Percentiles rank a stretch among this genome's conserved stretches.
Evolutionary conservation across 495 filamentous ascomycete species (phyloP).

Genomic region (Neurospora pannonica): DNA sequence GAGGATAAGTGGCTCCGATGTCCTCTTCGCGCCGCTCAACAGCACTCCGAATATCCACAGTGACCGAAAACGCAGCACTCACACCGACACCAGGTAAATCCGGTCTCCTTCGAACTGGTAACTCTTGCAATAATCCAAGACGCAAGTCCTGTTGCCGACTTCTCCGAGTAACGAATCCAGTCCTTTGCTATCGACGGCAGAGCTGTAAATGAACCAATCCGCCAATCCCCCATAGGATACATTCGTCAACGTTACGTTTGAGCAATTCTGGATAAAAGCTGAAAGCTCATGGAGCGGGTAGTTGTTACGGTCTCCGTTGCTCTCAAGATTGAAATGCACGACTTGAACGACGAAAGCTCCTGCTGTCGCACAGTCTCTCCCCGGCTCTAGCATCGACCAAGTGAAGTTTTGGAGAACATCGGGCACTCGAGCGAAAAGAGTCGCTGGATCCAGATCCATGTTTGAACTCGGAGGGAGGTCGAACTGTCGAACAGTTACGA

Average conservation of each 20-base stretch:
- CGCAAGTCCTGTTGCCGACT: not conserved
- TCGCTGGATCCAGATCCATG: not conserved
- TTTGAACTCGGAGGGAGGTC: not conserved
- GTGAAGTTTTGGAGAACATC: not conserved
- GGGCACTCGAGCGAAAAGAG: not conserved
- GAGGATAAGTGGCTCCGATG: too few relatives aligned
- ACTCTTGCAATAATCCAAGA: not conserved
- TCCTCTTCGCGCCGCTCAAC: too few relatives aligned
- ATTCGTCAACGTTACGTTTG: not conserved
- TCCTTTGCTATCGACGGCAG: not conserved
- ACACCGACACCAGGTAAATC: not conserved
- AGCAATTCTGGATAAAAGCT: not conserved
- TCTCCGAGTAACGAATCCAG: not conserved
- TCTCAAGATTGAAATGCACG: not conserved
- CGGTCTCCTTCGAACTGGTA: not conserved
- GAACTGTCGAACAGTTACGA: too few relatives aligned
- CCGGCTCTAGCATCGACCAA: not conserved
- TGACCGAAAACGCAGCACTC: not conserved
- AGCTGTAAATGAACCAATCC: not conserved
- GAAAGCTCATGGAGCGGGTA: not conserved
- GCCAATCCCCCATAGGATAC: not conserved
- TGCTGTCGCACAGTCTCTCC: not conserved
- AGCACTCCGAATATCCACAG: too few relatives aligned
- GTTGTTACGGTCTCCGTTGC: not conserved
- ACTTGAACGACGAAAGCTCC: not conserved